These are phyloP conservation scores for Meripilus lineatus DNA, from an alignment of 1,284 basidiomycete species.

Conservation along the genomic window DNA sequence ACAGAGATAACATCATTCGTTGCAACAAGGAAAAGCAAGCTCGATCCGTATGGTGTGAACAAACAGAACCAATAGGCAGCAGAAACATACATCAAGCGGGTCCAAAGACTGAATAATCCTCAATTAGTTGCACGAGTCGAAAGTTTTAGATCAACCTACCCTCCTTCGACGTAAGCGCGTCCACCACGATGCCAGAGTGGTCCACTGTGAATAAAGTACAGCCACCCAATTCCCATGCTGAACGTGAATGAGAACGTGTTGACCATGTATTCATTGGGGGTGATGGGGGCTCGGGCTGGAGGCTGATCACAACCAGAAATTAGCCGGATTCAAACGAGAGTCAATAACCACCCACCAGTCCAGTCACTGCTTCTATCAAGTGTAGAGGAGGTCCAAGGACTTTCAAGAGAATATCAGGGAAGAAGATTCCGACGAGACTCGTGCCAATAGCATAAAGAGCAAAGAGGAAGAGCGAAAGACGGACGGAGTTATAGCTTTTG, in stretches of 20 bases:
- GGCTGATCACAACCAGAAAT: background rate
- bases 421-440: background rate
- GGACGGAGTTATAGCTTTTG: background rate
- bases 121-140: no score
- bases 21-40: no score
- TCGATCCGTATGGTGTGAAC: no score
- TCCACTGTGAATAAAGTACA: background rate
- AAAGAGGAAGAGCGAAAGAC: background rate
- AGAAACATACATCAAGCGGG: no score
- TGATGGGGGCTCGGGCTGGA: background rate
- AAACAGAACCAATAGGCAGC: no score
- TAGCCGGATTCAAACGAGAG: background rate
- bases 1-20: no score
- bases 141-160: no score
- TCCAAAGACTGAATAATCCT: no score
- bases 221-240: background rate
- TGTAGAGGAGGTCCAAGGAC: background rate
- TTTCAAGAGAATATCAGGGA: background rate
- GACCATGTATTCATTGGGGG: background rate
- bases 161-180: background rate
- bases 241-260: background rate
- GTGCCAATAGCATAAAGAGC: background rate
- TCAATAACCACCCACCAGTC: background rate
- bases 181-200: slow-evolving; percentile 2
- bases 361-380: background rate